Conservation (phyloP, 2,329 filamentous ascomycete genomes). For the Akanthomyces lecanii region DNA sequence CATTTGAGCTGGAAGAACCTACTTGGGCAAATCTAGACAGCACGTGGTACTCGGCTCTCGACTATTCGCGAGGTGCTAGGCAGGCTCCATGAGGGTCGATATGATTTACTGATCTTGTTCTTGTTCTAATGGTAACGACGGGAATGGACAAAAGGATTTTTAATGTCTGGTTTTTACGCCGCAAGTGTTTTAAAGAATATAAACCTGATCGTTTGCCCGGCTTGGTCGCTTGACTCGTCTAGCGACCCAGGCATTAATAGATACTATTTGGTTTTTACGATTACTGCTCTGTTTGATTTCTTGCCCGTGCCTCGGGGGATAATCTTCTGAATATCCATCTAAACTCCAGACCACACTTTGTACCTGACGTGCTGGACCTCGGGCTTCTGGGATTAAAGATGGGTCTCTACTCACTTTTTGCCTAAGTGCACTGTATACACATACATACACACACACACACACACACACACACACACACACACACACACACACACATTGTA, state of each 20-base stretch:
- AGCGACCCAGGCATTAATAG: constrained; percentile 9
- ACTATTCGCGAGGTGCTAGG: constrained; percentile 27
- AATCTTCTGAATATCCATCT: no score
- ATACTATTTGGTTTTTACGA: constrained; percentile 8
- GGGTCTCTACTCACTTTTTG: no score
- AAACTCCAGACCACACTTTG: no score
- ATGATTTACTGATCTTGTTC: constrained; percentile 29
- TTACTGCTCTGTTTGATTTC: background rate
- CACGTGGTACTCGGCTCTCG: constrained; percentile 22
- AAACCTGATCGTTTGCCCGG: constrained; percentile 10
- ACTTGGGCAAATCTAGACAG: background rate
- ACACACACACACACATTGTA: no score
- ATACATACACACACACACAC: no score
- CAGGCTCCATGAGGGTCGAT: constrained; percentile 30
- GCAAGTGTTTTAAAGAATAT: constrained; percentile 12
- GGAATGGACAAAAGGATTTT: constrained; percentile 27
- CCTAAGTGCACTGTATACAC: no score
- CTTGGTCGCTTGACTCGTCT: background rate
- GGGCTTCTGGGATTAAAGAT: no score
- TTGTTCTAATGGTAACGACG: constrained; percentile 33
- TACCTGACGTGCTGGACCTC: no score
- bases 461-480: no score
- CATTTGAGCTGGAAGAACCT: constrained; percentile 12
- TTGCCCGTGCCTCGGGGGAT: no score
- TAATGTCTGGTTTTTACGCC: constrained; percentile 18